Evolutionary conservation across 176 grass and related monocot species (phyloP).

Genomic region (Luzula sylvatica): DNA sequence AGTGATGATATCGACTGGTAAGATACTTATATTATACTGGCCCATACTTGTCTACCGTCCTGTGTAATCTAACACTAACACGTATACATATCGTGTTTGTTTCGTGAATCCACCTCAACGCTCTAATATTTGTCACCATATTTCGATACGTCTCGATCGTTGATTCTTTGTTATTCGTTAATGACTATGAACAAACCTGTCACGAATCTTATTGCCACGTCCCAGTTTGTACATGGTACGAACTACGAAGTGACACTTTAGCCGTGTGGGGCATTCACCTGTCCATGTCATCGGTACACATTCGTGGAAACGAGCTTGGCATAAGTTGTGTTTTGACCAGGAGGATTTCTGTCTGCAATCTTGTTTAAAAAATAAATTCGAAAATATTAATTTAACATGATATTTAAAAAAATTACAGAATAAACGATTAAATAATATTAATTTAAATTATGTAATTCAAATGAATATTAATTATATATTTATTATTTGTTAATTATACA

Average conservation of each 20-base stretch:
- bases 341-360: too few species aligned
- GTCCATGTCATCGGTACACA: background rate
- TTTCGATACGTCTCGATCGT: background rate
- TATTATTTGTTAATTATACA: too few species aligned
- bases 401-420: too few species aligned
- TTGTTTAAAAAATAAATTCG: too few species aligned
- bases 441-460: too few species aligned
- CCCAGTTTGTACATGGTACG: background rate
- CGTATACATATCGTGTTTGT: background rate
- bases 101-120: background rate
- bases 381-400: too few species aligned
- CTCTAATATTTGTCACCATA: too few species aligned
- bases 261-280: constrained; percentile 6
- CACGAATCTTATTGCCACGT: background rate
- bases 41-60: background rate
- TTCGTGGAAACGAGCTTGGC: background rate
- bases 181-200: too few species aligned
- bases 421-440: too few species aligned
- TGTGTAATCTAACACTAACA: background rate
- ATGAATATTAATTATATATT: too few species aligned
- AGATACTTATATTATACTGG: background rate
- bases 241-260: background rate
- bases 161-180: background rate
- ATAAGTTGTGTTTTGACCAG: background rate
- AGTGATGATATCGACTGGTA: too few species aligned